Base-by-base conservation (phyloP, 805 yeast genomes). In the Schizosaccharomyces pombe region DNA sequence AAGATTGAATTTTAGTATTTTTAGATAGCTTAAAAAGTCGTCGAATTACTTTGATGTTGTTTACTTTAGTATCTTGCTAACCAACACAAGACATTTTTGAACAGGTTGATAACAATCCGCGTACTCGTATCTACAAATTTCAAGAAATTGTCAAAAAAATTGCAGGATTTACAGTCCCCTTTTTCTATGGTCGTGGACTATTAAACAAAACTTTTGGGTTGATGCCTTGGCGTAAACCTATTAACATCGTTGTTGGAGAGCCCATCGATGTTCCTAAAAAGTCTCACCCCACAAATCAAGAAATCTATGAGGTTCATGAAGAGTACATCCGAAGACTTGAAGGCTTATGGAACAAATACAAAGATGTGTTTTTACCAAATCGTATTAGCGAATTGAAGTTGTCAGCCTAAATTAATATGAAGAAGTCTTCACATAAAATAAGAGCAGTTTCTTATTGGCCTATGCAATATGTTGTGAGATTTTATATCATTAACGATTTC, bases 201-300 rank as follows among this genome's bases (percentile, higher is more conserved):
- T 87, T 89, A 67, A 85, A 89, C 62, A 84, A 87, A 61, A 95
- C 86, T 63, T 84, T 82, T 68, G 98, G 98, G 0, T 67, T 91
- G 31, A 66, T 91, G 56, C 97, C 98, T 1, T 87, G 77, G 64
- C 72, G 96, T 59, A 75, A 80, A 54, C 84, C 84, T 2, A 79
- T 91, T 55, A 73, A 83, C 58, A 72, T 91, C 12, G 93, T 56
- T 8, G 70, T 69, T 3, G 73, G 73, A 11, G 56, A 58, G 34
- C 72, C 73, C n/a, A 62, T 70, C n/a, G 60, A 62, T 3, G 65
- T 68, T 4, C 82, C 84, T 3, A 70, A 68, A 55, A 58, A 65
- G 26, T 68, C 69, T 54, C 67, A 64, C 56, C 79, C 76, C 24
- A 62, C 73, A 1, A 62, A 67, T 2, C 71, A 72, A 40, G 75